A percentile compares a stretch with the other conserved stretches of the same genome.
phyloP scores from a whole-genome alignment of 768 basidiomycete genomes.

The Gymnopilus dilepis region DNA sequence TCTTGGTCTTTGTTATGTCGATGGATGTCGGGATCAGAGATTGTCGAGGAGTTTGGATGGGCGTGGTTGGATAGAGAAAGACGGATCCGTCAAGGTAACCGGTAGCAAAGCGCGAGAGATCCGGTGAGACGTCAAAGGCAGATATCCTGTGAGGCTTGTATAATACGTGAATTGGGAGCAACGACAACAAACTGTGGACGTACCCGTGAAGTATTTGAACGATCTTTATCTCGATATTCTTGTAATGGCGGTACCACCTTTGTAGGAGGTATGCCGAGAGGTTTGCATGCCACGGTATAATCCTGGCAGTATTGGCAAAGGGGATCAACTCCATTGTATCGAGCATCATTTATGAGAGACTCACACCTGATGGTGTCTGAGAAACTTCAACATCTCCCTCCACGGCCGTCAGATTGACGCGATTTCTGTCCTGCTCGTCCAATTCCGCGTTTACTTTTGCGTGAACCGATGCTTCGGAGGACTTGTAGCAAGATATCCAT shows the following conservation, averaged over 20 bases:
- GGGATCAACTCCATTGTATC: background rate
- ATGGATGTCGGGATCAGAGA: constrained; percentile 25
- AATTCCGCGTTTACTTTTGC: constrained; percentile 61
- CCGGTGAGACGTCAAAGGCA: constrained; percentile 66
- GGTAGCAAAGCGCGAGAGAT: constrained; percentile 60
- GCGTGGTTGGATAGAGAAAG: constrained; percentile 48
- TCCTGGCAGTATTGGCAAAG: constrained; percentile 26
- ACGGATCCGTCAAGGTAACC: constrained; percentile 67
- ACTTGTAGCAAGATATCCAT: constrained; percentile 78
- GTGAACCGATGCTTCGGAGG: constrained; percentile 60
- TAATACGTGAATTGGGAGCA: constrained; percentile 7
- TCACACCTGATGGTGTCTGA: constrained; percentile 34
- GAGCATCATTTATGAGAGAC: constrained; percentile 18
- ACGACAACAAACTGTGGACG: constrained; percentile 19
- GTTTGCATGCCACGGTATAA: constrained; percentile 52
- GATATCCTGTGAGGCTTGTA: constrained; percentile 61
- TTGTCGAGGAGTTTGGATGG: constrained; percentile 24
- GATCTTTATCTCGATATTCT: constrained; percentile 52
- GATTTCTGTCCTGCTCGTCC: constrained; percentile 57
- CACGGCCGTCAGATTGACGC: constrained; percentile 48
- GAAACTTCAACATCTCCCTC: constrained; percentile 54
- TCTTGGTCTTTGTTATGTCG: constrained; percentile 34
- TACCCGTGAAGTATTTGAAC: constrained; percentile 47
- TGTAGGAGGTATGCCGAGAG: constrained; percentile 53
- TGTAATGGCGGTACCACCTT: constrained; percentile 54